Evolutionary conservation across 1,284 basidiomycete genomes (phyloP).

Genomic region (Moesziomyces globuligerus): DNA sequence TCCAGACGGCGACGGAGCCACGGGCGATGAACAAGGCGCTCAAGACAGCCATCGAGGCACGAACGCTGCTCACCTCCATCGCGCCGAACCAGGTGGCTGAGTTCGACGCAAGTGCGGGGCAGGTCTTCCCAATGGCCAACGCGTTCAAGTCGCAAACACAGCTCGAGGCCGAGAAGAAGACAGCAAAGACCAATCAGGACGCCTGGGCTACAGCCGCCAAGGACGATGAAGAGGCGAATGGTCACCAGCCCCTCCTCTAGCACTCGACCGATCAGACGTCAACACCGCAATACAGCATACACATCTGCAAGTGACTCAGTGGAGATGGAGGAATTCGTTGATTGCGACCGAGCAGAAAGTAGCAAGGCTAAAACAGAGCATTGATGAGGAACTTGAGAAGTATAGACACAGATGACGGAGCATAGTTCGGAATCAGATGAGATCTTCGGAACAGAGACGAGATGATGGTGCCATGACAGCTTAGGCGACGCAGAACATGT

Average conservation of each 20-base stretch:
- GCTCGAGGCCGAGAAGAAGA: conserved; percentile 45
- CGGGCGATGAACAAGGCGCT: conserved; percentile 11
- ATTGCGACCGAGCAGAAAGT: background rate
- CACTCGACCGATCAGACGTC: too few relatives aligned
- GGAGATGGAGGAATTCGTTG: too few relatives aligned
- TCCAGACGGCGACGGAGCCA: background rate
- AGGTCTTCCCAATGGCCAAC: conserved; percentile 67
- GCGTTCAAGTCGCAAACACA: conserved; percentile 66
- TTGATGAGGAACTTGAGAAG: too few relatives aligned
- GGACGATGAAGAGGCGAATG: conserved; percentile 3
- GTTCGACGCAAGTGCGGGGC: conserved; percentile 58
- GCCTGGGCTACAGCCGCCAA: conserved; percentile 5
- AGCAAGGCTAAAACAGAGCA: background rate
- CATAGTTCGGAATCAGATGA: background rate
- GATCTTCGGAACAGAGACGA: background rate
- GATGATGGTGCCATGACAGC: background rate
- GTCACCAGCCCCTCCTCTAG: background rate
- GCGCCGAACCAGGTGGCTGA: conserved; percentile 23
- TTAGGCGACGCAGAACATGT: conserved; percentile 6
- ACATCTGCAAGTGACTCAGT: too few relatives aligned
- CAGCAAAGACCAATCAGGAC: conserved; percentile 3
- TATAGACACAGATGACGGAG: too few relatives aligned
- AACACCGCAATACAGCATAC: too few relatives aligned
- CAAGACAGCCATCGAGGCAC: conserved; percentile 11
- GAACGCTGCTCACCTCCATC: conserved; percentile 13